phyloP scores from a whole-genome alignment of 2,329 filamentous ascomycete genomes.

The Phialophora expanda region DNA sequence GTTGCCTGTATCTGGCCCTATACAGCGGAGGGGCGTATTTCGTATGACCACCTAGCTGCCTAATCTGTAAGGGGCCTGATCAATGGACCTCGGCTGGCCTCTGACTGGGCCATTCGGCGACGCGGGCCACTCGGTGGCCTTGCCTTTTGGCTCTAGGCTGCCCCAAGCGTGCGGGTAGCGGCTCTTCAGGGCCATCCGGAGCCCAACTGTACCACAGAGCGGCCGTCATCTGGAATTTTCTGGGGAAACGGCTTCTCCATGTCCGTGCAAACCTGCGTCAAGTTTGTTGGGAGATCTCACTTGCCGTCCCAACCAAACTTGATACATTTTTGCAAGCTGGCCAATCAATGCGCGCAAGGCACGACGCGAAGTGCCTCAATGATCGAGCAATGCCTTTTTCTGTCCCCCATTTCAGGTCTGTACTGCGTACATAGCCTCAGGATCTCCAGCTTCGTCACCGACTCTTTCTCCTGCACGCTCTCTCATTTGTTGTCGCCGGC shows the following conservation, averaged over 20 bases:
- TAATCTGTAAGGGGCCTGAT: too few relatives aligned
- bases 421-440: constrained; percentile 4
- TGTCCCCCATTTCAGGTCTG: background rate
- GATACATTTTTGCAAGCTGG: constrained; percentile 6
- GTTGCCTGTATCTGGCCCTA: background rate
- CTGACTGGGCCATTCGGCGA: background rate
- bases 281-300: constrained; percentile 20
- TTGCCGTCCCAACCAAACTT: constrained; percentile 21
- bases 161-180: constrained; percentile 5
- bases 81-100: background rate
- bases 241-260: constrained; percentile 14
- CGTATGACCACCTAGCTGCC: background rate
- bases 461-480: constrained; percentile 8
- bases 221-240: constrained; percentile 3
- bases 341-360: constrained; percentile 10
- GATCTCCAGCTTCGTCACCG: constrained; percentile 17
- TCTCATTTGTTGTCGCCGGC: background rate
- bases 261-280: background rate
- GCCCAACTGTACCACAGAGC: background rate
- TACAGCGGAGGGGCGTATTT: background rate
- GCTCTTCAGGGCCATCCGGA: constrained; percentile 5
- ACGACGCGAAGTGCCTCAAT: constrained; percentile 3
- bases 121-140: background rate
- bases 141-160: background rate
- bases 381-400: constrained; percentile 6